Percentiles rank a stretch among this genome's conserved stretches.
These are phyloP conservation scores for Aspergillus costaricaensis DNA, from an alignment of 2,329 filamentous ascomycete species.

Conservation along the genomic window DNA sequence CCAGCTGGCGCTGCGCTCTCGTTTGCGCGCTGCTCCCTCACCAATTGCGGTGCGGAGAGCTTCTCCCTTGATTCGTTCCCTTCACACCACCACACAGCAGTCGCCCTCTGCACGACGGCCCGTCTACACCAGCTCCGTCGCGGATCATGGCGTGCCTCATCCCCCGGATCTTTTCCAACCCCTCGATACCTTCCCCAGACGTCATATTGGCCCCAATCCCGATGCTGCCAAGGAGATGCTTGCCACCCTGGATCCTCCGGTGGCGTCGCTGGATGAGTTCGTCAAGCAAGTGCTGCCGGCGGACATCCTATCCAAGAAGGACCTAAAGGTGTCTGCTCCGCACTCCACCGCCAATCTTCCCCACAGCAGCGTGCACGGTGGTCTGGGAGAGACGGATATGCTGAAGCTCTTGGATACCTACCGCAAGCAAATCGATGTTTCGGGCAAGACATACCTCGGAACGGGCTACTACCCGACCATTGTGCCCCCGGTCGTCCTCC, in stretches of 20 bases:
- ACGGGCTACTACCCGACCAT: conserved; percentile 86
- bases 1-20: conserved; percentile 38
- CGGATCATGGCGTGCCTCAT: conserved; percentile 67
- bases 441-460: conserved; percentile 71
- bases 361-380: conserved; percentile 41
- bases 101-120: conserved; percentile 29
- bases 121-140: conserved; percentile 89
- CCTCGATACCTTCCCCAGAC: conserved; percentile 67
- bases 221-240: conserved; percentile 76
- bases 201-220: conserved; percentile 83
- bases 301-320: conserved; percentile 70
- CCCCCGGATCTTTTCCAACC: conserved; percentile 48
- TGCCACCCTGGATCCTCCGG: conserved; percentile 72
- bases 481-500: conserved; percentile 85
- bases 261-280: conserved; percentile 74
- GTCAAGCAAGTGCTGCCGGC: conserved; percentile 79
- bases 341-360: conserved; percentile 46
- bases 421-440: conserved; percentile 60
- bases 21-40: conserved; percentile 23
- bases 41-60: conserved; percentile 27
- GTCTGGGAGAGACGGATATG: conserved; percentile 51
- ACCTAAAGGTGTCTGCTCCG: conserved; percentile 60
- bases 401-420: conserved; percentile 44
- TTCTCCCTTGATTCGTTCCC: conserved; percentile 33
- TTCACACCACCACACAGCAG: conserved; percentile 32